phyloP scores from a whole-genome alignment of 1,284 basidiomycete genomes.

The Malassezia vespertilionis region DNA sequence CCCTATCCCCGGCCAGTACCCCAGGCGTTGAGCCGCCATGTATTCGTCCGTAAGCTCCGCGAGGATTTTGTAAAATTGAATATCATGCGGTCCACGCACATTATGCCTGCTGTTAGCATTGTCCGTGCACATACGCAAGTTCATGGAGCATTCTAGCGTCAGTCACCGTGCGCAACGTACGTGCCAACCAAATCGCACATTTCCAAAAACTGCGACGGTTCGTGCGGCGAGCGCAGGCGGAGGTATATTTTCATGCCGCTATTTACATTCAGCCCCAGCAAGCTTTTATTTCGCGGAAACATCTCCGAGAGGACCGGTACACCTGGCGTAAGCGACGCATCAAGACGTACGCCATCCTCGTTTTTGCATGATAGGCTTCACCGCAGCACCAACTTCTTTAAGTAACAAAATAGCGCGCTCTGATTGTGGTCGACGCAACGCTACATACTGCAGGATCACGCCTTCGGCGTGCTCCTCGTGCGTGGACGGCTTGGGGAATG shows the following conservation, averaged over 20 bases:
- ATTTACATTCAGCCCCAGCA: constrained; percentile 30
- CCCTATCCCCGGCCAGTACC: constrained; percentile 22
- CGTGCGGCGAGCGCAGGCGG: constrained; percentile 16
- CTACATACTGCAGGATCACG: constrained; percentile 20
- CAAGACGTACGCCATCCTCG: constrained; percentile 19
- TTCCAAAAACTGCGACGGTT: constrained; percentile 10
- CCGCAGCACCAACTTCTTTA: constrained; percentile 16
- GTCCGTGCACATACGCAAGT: constrained; percentile 21
- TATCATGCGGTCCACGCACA: constrained; percentile 28
- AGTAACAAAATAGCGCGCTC: constrained; percentile 22
- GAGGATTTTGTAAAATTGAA: constrained; percentile 19
- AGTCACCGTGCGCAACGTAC: constrained; percentile 2
- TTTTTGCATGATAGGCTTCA: constrained; percentile 21
- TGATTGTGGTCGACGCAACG: constrained; percentile 4
- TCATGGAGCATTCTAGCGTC: constrained; percentile 29
- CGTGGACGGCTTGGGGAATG: not conserved
- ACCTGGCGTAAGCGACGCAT: not conserved
- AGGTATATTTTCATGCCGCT: constrained; percentile 25
- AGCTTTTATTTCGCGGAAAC: constrained; percentile 13
- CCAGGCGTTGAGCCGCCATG: constrained; percentile 8
- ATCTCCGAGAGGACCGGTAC: constrained; percentile 24
- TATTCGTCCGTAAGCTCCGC: constrained; percentile 22
- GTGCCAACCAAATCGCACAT: constrained; percentile 18
- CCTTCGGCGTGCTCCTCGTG: constrained; percentile 2
- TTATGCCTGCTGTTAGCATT: constrained; percentile 25